These are phyloP conservation scores for Clausena lansium DNA, from an alignment of 345 rosid species.

Conservation along the genomic window DNA sequence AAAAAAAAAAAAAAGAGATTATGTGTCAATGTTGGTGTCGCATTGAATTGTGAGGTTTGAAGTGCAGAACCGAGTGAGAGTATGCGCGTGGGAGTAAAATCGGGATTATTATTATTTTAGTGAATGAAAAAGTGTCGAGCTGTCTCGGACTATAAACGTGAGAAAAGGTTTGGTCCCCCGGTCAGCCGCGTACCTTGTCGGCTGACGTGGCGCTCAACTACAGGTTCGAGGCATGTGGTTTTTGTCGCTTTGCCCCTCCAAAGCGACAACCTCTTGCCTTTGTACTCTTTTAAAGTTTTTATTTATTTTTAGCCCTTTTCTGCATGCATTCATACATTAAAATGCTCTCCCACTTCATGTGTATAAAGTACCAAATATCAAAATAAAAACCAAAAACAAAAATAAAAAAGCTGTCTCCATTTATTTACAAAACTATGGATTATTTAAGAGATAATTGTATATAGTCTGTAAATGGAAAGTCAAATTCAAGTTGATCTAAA, in stretches of 20 bases:
- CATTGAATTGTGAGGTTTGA: not conserved
- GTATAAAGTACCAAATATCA: not conserved
- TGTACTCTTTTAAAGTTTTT: not conserved
- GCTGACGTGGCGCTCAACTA: slow-evolving; percentile 30
- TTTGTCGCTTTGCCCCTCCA: slow-evolving; percentile 42
- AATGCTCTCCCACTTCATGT: not conserved
- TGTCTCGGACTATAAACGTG: slow-evolving; percentile 24
- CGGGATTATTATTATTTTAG: not conserved
- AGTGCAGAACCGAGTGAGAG: not conserved
- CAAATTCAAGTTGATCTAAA: too few relatives aligned
- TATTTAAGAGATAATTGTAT: too few relatives aligned
- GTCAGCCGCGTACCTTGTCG: slow-evolving; percentile 39
- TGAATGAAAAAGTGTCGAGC: slow-evolving; percentile 6
- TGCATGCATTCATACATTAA: not conserved
- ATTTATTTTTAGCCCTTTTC: not conserved
- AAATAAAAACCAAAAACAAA: not conserved
- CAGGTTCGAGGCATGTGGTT: slow-evolving; percentile 25
- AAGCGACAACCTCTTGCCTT: slow-evolving; percentile 16
- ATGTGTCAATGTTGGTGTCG: too few relatives aligned
- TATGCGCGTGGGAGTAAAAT: not conserved
- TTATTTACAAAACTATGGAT: not conserved
- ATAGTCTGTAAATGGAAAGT: too few relatives aligned
- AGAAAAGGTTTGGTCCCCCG: slow-evolving; percentile 12
- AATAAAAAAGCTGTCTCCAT: not conserved
- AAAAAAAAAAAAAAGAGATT: too few relatives aligned